Evolutionary conservation across 805 yeast genomes (phyloP), one percentile per base, ranked within the genome.

Genomic region (Saturnispora zaruensis): DNA sequence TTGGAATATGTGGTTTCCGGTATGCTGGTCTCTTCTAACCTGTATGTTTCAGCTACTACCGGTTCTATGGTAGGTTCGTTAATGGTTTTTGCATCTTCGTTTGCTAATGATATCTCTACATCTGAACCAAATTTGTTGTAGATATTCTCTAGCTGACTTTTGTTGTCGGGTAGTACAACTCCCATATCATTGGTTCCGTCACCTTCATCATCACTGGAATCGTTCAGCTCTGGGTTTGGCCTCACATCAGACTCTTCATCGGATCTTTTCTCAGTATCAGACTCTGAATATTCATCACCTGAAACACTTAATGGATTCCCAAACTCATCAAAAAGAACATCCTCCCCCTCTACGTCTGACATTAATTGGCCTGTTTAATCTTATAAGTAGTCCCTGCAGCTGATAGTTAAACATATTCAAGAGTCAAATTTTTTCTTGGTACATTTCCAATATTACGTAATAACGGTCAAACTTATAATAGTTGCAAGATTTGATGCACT

Each of bases 291-390:
- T 55, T 68, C 77, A 7, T 60, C 63, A 3, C 38, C 44, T 6
- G 74, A 67, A 41, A 70, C 81, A 13, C 82, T 84, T 20, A 84
- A 71, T 34, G 74, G 71, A 60, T 84, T 84, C 42, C 91, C 91
- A 63, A 84, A 84, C 75, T 88, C 96, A 65, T 88, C 96, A 65
- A 83, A 87, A 25, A 80, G 61, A 53, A 80, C 85, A 21, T 80
- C 84, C 58, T 78, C 85, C 79, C 77, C 78, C 34, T 26, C 47
- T 25, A 40, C 46, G 40, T 36, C 24, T 18, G 40, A 8, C 40
- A 36, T 36, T 7, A 18, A 18, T 16, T 36, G 4, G 24, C 8
- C n/a, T 18, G 6, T 18, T 18, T 11, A 3, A 28, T 28, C 4
- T 11, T 5, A 28, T 13, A 28, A 11, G 32, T 28, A 13, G 9